Evolutionary conservation across 2,329 filamentous ascomycete genomes (phyloP).

Genomic region (Xylaria polymorpha): DNA sequence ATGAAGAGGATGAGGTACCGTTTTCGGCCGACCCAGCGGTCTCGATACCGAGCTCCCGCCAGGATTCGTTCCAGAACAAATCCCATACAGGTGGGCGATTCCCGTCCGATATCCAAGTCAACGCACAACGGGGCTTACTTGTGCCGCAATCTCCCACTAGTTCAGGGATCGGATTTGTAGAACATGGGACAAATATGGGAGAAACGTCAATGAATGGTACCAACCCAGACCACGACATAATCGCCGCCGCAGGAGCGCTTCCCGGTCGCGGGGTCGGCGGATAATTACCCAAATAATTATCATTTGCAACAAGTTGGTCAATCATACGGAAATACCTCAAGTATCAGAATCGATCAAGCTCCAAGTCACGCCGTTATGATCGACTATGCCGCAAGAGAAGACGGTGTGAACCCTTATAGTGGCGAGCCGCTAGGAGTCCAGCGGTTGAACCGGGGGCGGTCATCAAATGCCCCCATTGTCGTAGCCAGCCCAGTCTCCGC

Average conservation of each 20-base stretch:
- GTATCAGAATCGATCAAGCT: slow-evolving; percentile 60
- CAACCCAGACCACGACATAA: slow-evolving; percentile 65
- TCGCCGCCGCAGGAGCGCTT: slow-evolving; percentile 67
- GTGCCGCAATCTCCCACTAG: slow-evolving; percentile 83
- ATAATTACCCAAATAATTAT: slow-evolving; percentile 47
- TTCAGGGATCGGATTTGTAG: slow-evolving; percentile 73
- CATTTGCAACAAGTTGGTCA: slow-evolving; percentile 48
- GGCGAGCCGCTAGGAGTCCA: slow-evolving; percentile 55
- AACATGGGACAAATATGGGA: slow-evolving; percentile 43
- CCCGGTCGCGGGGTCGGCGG: slow-evolving; percentile 59
- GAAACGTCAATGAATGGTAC: slow-evolving; percentile 37
- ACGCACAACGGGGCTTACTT: slow-evolving; percentile 81
- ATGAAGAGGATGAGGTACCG: slow-evolving; percentile 77
- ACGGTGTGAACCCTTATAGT: slow-evolving; percentile 69
- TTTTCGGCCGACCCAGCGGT: slow-evolving; percentile 67
- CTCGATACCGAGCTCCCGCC: slow-evolving; percentile 59
- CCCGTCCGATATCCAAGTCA: slow-evolving; percentile 91
- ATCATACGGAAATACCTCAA: slow-evolving; percentile 59
- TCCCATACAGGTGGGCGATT: slow-evolving; percentile 96
- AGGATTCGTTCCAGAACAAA: slow-evolving; percentile 69
- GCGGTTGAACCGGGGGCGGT: slow-evolving; percentile 33
- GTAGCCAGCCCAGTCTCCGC: slow-evolving; percentile 37
- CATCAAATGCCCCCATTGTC: slow-evolving; percentile 40
- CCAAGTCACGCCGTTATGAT: slow-evolving; percentile 64
- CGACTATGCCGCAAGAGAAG: slow-evolving; percentile 62